Evolutionary conservation across 306 rosid species (phyloP).

Genomic region (Betula pendula): DNA sequence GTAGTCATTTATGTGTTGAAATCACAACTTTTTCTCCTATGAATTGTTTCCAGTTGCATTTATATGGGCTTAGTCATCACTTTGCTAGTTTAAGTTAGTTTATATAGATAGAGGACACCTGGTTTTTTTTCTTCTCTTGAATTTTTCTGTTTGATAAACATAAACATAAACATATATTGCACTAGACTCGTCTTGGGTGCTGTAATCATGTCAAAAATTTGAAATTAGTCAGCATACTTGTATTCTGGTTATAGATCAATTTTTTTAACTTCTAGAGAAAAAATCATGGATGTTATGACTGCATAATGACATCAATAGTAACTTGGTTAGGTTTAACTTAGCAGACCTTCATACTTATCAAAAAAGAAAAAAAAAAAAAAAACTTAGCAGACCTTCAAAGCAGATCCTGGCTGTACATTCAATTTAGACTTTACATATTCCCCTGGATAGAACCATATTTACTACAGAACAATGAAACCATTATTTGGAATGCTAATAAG

Average conservation of each 20-base stretch:
- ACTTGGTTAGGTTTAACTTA: not conserved
- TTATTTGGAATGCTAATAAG: not conserved
- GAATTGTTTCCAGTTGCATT: not conserved
- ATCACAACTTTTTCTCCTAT: constrained; percentile 3
- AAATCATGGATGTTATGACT: not conserved
- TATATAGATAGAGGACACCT: not conserved
- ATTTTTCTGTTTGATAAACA: not conserved
- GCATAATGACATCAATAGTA: not conserved
- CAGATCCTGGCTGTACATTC: not conserved
- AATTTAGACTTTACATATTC: not conserved
- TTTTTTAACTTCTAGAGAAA: not conserved
- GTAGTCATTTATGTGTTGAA: constrained; percentile 3
- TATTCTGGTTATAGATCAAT: not conserved
- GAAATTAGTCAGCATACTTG: not conserved
- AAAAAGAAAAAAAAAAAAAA: too few relatives aligned
- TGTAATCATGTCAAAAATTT: not conserved
- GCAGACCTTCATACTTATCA: not conserved
- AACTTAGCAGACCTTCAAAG: not conserved
- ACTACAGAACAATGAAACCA: not conserved
- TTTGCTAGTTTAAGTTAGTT: not conserved
- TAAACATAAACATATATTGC: not conserved
- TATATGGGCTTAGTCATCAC: not conserved
- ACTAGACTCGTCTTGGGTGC: not conserved
- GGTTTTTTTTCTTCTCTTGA: not conserved
- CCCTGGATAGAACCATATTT: not conserved